Evolutionary conservation across 805 yeast species (phyloP), one percentile per base, ranked within the genome.

Genomic region (Cyberlindnera sargentensis): DNA sequence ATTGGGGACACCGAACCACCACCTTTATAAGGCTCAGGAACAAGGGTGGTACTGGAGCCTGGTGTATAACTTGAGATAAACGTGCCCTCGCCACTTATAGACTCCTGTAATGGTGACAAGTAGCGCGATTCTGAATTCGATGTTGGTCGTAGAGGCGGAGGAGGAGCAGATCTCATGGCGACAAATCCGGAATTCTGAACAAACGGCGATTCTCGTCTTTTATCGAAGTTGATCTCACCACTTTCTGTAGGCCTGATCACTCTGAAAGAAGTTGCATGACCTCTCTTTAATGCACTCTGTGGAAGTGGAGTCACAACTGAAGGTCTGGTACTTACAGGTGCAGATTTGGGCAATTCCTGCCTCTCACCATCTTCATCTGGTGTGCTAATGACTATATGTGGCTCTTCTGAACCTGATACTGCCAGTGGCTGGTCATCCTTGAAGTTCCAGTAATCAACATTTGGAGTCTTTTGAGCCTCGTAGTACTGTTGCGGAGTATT

Each of bases 191-290:
- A 72, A 2, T 65, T 65, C 20, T 65, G 58, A 20, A 67, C 78
- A 55, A 75, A 84, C 2, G 95, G 95, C 1, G 95, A 82, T 37
- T 77, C 78, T 36, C 95, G 65, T 41, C 88, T 70, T 52, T 83
- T 78, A 53, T 87, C 93, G 57, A 87, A 87, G 60, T 89, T 89
- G 47, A 86, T 86, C 54, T 84, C 95, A 31, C 74, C 68, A 10
- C 74, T 76, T n/a, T 75, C 78, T 25, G 77, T 75, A 8, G 72
- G 73, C 30, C 90, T 65, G 7, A 87, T 72, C 1, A 87, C 81
- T 46, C 82, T 71, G 58, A 87, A 86, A 0, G 87, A 67, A 35
- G 74, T 67, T 23, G 56, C 56, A 29, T 50, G 48, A 23, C 48
- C 32, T 20, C 35, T 33, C 25, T 8, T 33, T 20, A 33, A 24